phyloP scores from a whole-genome alignment of 2,329 filamentous ascomycete species.

The Apiospora sp. region DNA sequence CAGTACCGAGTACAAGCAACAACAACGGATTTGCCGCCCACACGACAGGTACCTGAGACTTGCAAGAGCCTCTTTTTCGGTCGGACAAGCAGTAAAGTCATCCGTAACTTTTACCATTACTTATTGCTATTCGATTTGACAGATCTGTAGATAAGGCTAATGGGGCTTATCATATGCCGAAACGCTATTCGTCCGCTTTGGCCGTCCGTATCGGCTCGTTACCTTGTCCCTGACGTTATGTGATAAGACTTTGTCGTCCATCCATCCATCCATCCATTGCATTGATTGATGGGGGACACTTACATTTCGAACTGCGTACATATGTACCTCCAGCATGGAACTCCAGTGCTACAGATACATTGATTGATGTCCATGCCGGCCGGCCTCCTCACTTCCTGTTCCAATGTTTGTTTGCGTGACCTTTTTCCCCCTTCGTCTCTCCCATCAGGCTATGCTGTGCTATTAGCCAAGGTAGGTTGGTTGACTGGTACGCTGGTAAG shows the following conservation, averaged over 20 bases:
- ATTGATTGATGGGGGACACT: background rate
- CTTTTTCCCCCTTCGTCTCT: background rate
- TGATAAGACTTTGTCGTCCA: conserved; percentile 19
- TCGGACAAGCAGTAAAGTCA: background rate
- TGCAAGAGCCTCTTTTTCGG: conserved; percentile 15
- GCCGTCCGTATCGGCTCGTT: conserved; percentile 14
- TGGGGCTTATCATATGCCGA: conserved; percentile 16
- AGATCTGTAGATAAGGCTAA: conserved; percentile 23
- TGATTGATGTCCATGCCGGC: background rate
- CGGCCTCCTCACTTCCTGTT: no score
- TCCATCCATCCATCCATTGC: background rate
- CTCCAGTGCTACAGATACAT: no score
- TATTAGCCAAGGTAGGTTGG: background rate
- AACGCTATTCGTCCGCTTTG: conserved; percentile 13
- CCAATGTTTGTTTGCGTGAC: background rate
- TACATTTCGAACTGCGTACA: no score
- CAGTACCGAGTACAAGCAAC: background rate
- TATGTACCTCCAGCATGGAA: no score
- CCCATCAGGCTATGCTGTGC: background rate
- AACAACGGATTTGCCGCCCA: background rate
- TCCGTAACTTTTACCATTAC: conserved; percentile 25
- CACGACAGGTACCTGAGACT: conserved; percentile 1
- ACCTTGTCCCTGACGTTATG: conserved; percentile 23
- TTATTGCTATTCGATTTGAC: conserved; percentile 22
- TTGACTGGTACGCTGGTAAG: background rate